Base-by-base conservation (phyloP, 2,329 filamentous ascomycete species). In the Colletotrichum sansevieriae region DNA sequence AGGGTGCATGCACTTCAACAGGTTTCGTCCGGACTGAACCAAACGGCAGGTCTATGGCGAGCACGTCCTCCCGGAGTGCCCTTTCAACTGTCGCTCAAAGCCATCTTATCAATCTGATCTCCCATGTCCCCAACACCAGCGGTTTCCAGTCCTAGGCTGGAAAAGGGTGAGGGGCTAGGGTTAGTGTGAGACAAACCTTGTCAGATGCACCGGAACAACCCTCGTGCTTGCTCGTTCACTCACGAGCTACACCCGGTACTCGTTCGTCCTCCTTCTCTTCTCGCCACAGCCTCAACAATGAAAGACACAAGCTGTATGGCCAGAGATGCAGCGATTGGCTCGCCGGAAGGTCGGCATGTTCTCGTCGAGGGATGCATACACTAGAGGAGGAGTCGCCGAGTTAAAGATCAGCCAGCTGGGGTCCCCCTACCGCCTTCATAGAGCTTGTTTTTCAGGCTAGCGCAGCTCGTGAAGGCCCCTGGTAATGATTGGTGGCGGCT, bases 91-190 rank as follows among this genome's bases (percentile, higher is more conserved):
- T 64, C n/a, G 44, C 29, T 35, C 29, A 46, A 65, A 37, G 25
- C 29, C 61, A 68, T 68, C 65, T 68, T 68, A 68, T 68, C 65
- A 68, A 68, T 68, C 65, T 68, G 61, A 68, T 68, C 65, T 62
- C 37, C 43, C n/a, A 49, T 51, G 35, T n/a, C 41, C 29, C 41
- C 57, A 33, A 56, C 39, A 49, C 58, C 39, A 33, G 33, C 37
- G 25, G 54, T 65, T 61, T 37, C 46, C 44, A 39, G 18, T 47
- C 39, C 56, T 52, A 51, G 35, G 43, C 20, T 20, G 35, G 63
- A 35, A 43, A n/a, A 35, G 20, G 49, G 22, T 35, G 44, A 49
- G 55, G 39, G 57, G 35, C 51, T 29, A 3, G 11, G 25, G 8
- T 54, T 64, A 58, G 65, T 44, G 29, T 10, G n/a, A 65, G 39